Percentiles rank a stretch among this genome's conserved stretches.
These are phyloP conservation scores for Thelonectria blattea DNA, from an alignment of 2,329 filamentous ascomycete species.

Conservation along the genomic window DNA sequence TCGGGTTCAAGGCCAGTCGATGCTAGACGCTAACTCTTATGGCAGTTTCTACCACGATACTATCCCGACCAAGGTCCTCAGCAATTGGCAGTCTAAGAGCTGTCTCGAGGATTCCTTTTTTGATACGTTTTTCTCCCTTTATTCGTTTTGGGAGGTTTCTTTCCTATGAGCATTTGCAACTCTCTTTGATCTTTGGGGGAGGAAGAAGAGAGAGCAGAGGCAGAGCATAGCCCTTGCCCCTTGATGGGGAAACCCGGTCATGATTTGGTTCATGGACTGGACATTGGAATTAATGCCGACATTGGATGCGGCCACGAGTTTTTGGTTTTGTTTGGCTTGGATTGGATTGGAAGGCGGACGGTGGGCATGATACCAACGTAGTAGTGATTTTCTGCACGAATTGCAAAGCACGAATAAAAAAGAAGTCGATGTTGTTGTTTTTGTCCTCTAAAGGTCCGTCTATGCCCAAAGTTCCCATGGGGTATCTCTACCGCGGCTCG, in stretches of 20 bases:
- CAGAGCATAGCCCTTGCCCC: slow-evolving; percentile 18
- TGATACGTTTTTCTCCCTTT: slow-evolving; percentile 36
- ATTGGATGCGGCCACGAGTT: background rate
- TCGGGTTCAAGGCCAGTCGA: background rate
- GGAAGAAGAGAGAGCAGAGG: slow-evolving; percentile 26
- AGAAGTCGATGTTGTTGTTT: slow-evolving; percentile 17
- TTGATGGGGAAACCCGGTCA: slow-evolving; percentile 19
- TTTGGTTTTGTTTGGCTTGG: background rate
- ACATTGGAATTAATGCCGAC: slow-evolving; percentile 12
- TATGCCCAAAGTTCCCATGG: slow-evolving; percentile 32
- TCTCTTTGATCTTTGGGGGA: slow-evolving; percentile 25
- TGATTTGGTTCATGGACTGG: slow-evolving; percentile 16
- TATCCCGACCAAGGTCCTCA: slow-evolving; percentile 62
- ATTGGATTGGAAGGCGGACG: slow-evolving; percentile 3
- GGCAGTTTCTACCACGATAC: slow-evolving; percentile 65
- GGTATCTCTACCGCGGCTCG: background rate
- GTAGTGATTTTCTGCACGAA: slow-evolving; percentile 21
- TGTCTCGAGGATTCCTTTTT: slow-evolving; percentile 17
- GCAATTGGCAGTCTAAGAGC: slow-evolving; percentile 60
- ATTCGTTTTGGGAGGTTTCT: slow-evolving; percentile 27
- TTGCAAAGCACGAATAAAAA: slow-evolving; percentile 27
- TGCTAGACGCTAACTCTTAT: slow-evolving; percentile 1
- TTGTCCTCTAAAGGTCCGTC: slow-evolving; percentile 31
- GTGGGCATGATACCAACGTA: slow-evolving; percentile 34
- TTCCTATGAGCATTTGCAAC: slow-evolving; percentile 25